These are phyloP conservation scores for Russula foetens DNA, from an alignment of 768 basidiomycete genomes.

Conservation along the genomic window DNA sequence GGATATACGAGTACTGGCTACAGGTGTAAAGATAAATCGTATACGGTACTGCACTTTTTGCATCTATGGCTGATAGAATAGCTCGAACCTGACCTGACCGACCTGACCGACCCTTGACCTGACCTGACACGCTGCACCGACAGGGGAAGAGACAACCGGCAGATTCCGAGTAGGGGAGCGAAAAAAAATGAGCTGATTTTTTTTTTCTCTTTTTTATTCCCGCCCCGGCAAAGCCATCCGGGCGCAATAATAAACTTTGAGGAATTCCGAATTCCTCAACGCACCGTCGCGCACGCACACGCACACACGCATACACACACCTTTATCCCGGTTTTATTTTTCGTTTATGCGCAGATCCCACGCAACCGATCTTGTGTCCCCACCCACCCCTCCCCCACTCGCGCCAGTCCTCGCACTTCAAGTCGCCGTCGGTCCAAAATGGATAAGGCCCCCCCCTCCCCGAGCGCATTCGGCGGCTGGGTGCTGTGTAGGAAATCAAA, in stretches of 20 bases:
- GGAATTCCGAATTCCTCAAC: conserved; percentile 11
- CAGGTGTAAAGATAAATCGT: too few relatives aligned
- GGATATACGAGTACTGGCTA: not conserved
- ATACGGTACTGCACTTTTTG: too few relatives aligned
- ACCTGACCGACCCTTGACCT: too few relatives aligned
- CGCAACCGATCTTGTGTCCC: conserved; percentile 9
- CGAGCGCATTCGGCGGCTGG: conserved; percentile 11
- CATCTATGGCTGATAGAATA: too few relatives aligned
- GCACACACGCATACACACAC: not conserved
- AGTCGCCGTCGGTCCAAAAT: conserved; percentile 15
- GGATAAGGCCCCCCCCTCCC: conserved; percentile 15
- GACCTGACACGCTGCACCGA: not conserved
- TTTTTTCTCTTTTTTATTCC: too few relatives aligned
- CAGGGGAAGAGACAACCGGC: conserved; percentile 11
- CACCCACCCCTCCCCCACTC: too few relatives aligned
- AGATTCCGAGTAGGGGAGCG: not conserved
- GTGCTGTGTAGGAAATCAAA: not conserved
- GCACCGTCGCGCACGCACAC: too few relatives aligned
- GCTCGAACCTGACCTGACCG: too few relatives aligned
- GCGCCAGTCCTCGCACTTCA: not conserved
- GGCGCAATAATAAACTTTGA: conserved; percentile 8
- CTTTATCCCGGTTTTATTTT: conserved; percentile 8
- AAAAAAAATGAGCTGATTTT: too few relatives aligned
- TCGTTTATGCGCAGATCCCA: conserved; percentile 4
- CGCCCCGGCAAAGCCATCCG: conserved; percentile 13